A percentile compares a stretch with the other conserved stretches of the same genome.
Evolutionary conservation across 495 filamentous ascomycete species (phyloP).

Genomic region (Trichocladium uniseriatum): DNA sequence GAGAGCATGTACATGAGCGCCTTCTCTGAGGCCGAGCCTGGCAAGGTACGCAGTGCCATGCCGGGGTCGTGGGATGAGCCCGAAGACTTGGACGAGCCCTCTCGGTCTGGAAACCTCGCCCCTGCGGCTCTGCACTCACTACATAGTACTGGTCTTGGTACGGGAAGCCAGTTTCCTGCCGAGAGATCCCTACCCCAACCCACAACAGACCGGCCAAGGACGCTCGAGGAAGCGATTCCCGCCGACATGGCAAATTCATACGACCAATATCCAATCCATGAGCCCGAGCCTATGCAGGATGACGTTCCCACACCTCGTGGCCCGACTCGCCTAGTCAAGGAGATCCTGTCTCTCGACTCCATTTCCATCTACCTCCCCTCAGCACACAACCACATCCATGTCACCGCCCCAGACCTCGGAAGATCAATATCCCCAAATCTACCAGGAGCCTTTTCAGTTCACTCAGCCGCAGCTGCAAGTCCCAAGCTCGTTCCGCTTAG

Average conservation of each 20-base stretch:
- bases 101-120: not conserved
- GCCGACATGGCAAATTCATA: not conserved
- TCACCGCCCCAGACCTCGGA: conserved; percentile 16
- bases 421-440: conserved; percentile 38
- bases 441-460: conserved; percentile 50
- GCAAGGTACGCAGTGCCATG: conserved; percentile 39
- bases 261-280: not conserved
- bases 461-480: conserved; percentile 25
- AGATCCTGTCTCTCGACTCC: conserved; percentile 33
- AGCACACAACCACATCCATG: conserved; percentile 28
- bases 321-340: conserved; percentile 39
- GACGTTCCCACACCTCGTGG: conserved; percentile 38
- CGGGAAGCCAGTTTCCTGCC: not conserved
- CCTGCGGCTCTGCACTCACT: too few relatives aligned
- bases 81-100: not conserved
- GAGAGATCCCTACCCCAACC: not conserved
- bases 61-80: conserved; percentile 53
- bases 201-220: not conserved
- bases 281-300: conserved; percentile 21
- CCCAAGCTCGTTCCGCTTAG: conserved; percentile 11
- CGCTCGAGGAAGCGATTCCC: not conserved
- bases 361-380: conserved; percentile 40
- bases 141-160: not conserved
- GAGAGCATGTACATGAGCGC: conserved; percentile 89
- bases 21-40: conserved; percentile 34